Evolutionary conservation across 2,329 filamentous ascomycete species (phyloP), one percentile per base, ranked within the genome.

Genomic region (Endoconidiophora polonica): DNA sequence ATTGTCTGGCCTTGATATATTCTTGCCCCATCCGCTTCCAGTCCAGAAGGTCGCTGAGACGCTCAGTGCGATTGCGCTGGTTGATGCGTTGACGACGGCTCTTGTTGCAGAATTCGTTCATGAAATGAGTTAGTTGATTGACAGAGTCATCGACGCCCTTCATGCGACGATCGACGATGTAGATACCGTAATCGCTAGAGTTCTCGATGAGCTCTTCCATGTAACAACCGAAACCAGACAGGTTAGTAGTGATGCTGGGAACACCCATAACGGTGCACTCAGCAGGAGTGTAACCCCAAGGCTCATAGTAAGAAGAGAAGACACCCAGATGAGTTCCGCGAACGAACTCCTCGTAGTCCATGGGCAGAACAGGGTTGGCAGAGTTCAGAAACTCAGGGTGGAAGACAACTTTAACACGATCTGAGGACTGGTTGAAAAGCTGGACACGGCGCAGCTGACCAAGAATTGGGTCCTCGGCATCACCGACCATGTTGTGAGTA

Each of bases 21-120:
- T 98, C 91, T 81, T 96, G 82, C 20, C 91, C 91, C 91, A 98
- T 98, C 46, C 91, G 77, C 75, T 96, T 96, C 91, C 91, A 98
- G 68, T 98, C 91, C 39, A 98, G 74, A 54, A 98, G 72, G 63
- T 98, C 91, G 60, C 87, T 94, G 49, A 98, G 70, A 44, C 91
- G 79, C 71, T 98, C 91, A 0, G 91, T 98, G 49, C 91, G 79
- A 67, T 98, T 98, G 46, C 91, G 79, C 70, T 96, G 91, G 73
- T 98, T 98, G 74, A 98, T 98, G 46, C 91, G 85, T 66, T 98
- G 91, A 54, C 91, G 80, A 52, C 87, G 83, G 65, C 85, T 94
- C 78, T 98, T 98, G 62, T 75, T 76, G 55, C 83, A 83, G 62
- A 95, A 98, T 44, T 96, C 86, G 62, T 81, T 91, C 90, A 98